Base-by-base conservation (phyloP, 768 basidiomycete genomes). In the Wakefieldia striispora region DNA sequence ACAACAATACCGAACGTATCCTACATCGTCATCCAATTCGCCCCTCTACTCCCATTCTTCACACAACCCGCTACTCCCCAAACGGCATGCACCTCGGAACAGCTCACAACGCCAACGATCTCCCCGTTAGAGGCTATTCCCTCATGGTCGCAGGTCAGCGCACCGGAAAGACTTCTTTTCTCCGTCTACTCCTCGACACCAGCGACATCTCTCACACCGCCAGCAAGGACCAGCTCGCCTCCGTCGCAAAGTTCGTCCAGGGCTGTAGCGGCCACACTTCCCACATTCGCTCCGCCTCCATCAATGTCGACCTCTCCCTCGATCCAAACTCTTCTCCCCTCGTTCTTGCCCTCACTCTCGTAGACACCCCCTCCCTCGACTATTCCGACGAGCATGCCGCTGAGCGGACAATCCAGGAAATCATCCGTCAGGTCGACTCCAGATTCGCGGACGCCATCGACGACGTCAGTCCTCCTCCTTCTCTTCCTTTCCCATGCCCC, bases 91-190 rank as follows among this genome's bases (percentile, higher is more conserved):
- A 43, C 52, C 45, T 55, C 65, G 67, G 67, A 62, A 53, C 62
- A 46, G 44, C 52, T 33, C 47, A 45, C 66, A 62, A 53, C 63
- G 41, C 52, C 58, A 50, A 59, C 60, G 63, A 60, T 61, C 46
- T 54, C 62, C 53, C 52, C 49, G 55, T 61, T 63, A 64, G 59
- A 61, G 72, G 72, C 33, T 79, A 80, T 73, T 84, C 84, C 59
- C 73, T 91, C 68, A 85, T 91, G 73, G 88, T 89, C 63, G 89
- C 88, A 50, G 89, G 89, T 44, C 83, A 81, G 65, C 76, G 84
- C 71, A 84, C 86, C 71, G 87, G 88, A 71, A 93, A 93, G 78
- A 90, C 89, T 20, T 85, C 88, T 53, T 88, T 93, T 63, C 84
- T 91, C 63, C 82, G 88, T 49, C 86, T 91, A 61, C 77, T 93